phyloP scores from a whole-genome alignment of 305 asterid species.

The Fraxinus floribunda region DNA sequence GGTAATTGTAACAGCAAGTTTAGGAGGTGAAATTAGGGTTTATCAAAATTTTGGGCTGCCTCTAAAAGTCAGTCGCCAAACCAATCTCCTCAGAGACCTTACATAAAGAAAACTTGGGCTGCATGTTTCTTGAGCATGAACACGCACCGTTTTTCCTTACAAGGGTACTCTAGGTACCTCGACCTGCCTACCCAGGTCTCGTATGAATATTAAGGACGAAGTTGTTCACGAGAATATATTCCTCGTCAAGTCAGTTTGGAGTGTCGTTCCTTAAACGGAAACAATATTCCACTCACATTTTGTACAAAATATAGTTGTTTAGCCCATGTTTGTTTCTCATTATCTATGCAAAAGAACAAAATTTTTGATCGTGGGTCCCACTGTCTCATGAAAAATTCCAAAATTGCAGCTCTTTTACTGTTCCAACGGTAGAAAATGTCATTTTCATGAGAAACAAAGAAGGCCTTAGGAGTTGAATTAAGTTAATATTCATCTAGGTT shows the following conservation, averaged over 20 bases:
- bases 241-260: neutral
- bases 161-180: neutral
- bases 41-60: conserved; percentile 93
- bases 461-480: neutral
- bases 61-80: conserved; percentile 58
- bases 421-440: too few relatives aligned
- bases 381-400: too few relatives aligned
- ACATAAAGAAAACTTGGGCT: conserved; percentile 9
- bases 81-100: conserved; percentile 52
- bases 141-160: neutral
- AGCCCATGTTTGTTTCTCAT: too few relatives aligned
- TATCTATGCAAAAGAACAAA: too few relatives aligned
- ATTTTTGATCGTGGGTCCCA: too few relatives aligned
- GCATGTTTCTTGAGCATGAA: neutral
- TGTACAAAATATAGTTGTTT: conserved; percentile 6
- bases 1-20: conserved; percentile 77
- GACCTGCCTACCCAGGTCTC: neutral
- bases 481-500: conserved; percentile 8
- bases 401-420: too few relatives aligned
- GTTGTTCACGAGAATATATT: neutral
- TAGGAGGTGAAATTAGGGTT: conserved; percentile 81
- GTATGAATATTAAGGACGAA: neutral
- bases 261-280: neutral
- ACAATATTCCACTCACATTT: neutral
- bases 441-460: too few relatives aligned